Evolutionary conservation across 2,329 filamentous ascomycete species (phyloP), one percentile per base, ranked within the genome.

Genomic region (Fusarium heterosporum): DNA sequence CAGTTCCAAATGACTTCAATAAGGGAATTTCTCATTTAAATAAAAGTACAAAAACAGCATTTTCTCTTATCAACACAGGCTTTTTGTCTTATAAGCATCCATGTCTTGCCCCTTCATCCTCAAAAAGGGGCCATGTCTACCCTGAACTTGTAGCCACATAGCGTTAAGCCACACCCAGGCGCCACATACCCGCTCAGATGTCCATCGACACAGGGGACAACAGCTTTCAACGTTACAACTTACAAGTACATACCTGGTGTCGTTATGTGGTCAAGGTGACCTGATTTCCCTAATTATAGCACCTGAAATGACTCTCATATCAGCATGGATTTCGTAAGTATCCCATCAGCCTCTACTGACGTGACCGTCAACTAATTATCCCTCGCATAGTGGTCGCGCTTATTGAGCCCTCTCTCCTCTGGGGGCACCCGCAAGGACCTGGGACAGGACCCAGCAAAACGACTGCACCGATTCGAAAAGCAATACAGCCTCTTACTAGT

Each of bases 391-490:
- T 90, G 88, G 88, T 87, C 87, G 80, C 86, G 88, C 79, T 82
- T 90, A 79, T 80, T 90, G 81, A 88, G 87, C 76, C 85, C 87
- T 74, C 81, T 90, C 71, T 85, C 85, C 70, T 79, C 85, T 71
- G 82, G 82, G 69, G 80, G 76, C 74, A 82, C 85, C 71, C 83
- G 83, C 72, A 87, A 85, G 77, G 86, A 88, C 74, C 83, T 84
- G 64, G 84, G 85, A 60, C 87, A 85, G 73, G 87, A 90, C 76
- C 88, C 88, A 43, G 82, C 87, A 60, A 85, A 86, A 73, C 87
- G 88, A 63, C 82, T 89, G 63, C 85, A 89, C 75, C 86, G 87
- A 56, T 90, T 90, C 76, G 88, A 89, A 76, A 87, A 87, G 77
- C 87, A 89, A 77, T 90, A 90, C 73, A 83, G 82, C 66, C 84